These are phyloP conservation scores for Brasenia schreberi DNA, from an alignment of 164 flowering plant species.

Conservation along the genomic window DNA sequence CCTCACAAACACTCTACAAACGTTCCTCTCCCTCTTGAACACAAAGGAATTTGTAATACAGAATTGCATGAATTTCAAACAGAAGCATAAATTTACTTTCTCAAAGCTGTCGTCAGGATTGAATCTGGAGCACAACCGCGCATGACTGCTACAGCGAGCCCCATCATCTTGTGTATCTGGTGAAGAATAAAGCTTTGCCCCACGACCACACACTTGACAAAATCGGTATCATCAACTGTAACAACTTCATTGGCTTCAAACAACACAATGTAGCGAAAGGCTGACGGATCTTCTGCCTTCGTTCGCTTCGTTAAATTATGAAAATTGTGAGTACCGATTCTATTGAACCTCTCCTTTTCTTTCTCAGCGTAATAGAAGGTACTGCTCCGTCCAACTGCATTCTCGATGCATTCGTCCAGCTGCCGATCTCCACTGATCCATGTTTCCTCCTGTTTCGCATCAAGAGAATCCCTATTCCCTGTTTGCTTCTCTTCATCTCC, in stretches of 20 bases:
- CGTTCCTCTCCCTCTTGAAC: too few relatives aligned
- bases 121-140: constrained; percentile 70
- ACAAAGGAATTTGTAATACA: background rate
- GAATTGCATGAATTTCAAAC: background rate
- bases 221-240: constrained; percentile 68
- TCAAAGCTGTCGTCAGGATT: constrained; percentile 46
- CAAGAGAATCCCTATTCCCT: background rate
- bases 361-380: constrained; percentile 58
- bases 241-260: constrained; percentile 51
- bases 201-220: constrained; percentile 87
- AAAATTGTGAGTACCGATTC: constrained; percentile 89
- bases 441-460: background rate
- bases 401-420: background rate
- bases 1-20: background rate
- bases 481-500: background rate
- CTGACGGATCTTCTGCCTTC: constrained; percentile 87
- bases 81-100: constrained; percentile 30
- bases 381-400: constrained; percentile 11
- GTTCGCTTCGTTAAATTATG: constrained; percentile 87
- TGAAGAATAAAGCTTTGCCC: constrained; percentile 99
- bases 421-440: background rate
- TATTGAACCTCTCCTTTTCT: constrained; percentile 73
- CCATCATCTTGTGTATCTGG: constrained; percentile 92
- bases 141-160: constrained; percentile 87
- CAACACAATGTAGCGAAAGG: constrained; percentile 62